A percentile compares a stretch with the other conserved stretches of the same genome.
Evolutionary conservation across 2,329 filamentous ascomycete genomes (phyloP).

Genomic region (Fusarium siculi): DNA sequence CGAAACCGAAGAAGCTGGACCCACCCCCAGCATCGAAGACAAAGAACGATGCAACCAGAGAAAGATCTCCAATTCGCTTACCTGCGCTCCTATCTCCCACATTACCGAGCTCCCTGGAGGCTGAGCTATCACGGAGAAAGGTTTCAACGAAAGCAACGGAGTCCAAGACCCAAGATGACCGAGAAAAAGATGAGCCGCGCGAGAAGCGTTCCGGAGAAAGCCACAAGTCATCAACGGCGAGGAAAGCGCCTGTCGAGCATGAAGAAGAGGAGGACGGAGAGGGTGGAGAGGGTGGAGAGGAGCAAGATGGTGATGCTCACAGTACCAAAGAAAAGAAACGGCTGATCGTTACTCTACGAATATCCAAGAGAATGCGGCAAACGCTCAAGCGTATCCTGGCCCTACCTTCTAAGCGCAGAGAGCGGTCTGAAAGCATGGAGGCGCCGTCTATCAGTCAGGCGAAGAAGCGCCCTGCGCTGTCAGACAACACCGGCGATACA

Average conservation of each 20-base stretch:
- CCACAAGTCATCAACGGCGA: conserved; percentile 33
- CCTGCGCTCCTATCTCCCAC: conserved; percentile 67
- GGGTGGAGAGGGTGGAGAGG: conserved; percentile 44
- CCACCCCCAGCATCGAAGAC: conserved; percentile 37
- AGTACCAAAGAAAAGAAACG: conserved; percentile 40
- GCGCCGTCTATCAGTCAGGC: conserved; percentile 48
- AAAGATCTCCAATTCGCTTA: conserved; percentile 52
- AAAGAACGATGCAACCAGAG: conserved; percentile 52
- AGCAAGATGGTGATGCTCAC: conserved; percentile 50
- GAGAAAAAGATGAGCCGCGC: conserved; percentile 32
- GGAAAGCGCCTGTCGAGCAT: conserved; percentile 43
- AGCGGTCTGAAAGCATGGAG: conserved; percentile 54
- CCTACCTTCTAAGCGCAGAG: conserved; percentile 51
- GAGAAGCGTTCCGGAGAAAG: conserved; percentile 37
- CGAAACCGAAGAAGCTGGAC: conserved; percentile 47
- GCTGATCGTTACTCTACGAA: conserved; percentile 59
- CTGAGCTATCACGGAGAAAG: conserved; percentile 49
- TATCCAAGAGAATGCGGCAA: conserved; percentile 59
- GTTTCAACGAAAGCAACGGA: conserved; percentile 37
- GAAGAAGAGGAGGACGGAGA: conserved; percentile 51
- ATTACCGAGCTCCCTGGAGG: conserved; percentile 63
- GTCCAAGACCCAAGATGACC: conserved; percentile 29
- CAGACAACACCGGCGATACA: conserved; percentile 51
- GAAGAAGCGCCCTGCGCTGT: conserved; percentile 60
- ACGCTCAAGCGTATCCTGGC: conserved; percentile 59